Evolutionary conservation across 1,139 yeast species (phyloP).

Genomic region (Taphrina sp.): DNA sequence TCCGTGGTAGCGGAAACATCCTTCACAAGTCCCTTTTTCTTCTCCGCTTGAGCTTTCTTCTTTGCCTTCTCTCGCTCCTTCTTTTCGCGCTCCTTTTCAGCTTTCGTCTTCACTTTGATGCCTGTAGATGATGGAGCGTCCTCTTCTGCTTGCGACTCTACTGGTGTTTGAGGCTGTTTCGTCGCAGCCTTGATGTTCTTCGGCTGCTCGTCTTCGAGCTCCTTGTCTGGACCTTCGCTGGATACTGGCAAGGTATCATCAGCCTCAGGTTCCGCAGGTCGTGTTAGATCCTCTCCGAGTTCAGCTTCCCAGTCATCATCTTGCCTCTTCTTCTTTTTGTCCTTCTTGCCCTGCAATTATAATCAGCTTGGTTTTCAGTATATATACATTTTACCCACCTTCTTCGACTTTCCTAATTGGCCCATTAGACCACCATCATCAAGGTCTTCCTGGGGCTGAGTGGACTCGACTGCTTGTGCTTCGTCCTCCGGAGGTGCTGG

Average conservation of each 20-base stretch:
- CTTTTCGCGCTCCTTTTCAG: constrained; percentile 96
- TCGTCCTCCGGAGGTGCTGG: constrained; percentile 5
- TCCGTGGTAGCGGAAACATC: constrained; percentile 47
- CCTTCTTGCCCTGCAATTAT: constrained; percentile 26
- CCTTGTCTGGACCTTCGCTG: constrained; percentile 9
- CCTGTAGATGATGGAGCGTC: constrained; percentile 48
- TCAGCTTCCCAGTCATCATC: constrained; percentile 36
- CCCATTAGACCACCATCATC: constrained; percentile 28
- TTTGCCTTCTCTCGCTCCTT: constrained; percentile 93
- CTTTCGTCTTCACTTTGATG: constrained; percentile 77
- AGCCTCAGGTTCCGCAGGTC: not conserved
- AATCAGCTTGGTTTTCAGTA: too few relatives aligned
- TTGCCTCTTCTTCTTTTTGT: constrained; percentile 27
- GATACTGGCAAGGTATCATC: not conserved
- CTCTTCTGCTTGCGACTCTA: constrained; percentile 22
- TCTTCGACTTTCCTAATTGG: constrained; percentile 23
- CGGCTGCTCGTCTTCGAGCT: constrained; percentile 2
- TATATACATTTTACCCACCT: too few relatives aligned
- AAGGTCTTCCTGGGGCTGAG: constrained; percentile 25
- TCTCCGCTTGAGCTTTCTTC: constrained; percentile 69
- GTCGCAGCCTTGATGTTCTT: not conserved
- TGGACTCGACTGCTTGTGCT: not conserved
- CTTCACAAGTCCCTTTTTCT: constrained; percentile 64
- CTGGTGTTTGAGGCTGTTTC: constrained; percentile 9
- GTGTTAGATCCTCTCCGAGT: constrained; percentile 33